Conservation (phyloP, 2,329 filamentous ascomycete genomes). For the Chaetomiaceae sp. region DNA sequence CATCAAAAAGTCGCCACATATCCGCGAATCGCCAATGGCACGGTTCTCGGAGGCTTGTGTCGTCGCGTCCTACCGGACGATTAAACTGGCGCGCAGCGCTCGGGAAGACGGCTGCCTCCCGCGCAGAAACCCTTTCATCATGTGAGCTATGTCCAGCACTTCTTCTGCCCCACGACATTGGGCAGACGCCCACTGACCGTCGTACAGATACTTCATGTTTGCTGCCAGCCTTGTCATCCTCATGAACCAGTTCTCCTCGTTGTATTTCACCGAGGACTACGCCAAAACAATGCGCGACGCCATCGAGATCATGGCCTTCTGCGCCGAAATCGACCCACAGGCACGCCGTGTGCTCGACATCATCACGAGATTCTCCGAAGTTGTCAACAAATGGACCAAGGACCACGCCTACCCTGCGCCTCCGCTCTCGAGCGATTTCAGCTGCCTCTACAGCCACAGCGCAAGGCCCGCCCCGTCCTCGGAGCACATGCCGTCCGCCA, state of each 20-base stretch:
- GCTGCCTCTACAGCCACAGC: conserved; percentile 22
- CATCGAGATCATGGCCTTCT: conserved; percentile 47
- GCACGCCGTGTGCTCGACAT: conserved; percentile 48
- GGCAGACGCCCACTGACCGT: conserved; percentile 1
- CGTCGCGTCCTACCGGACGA: conserved; percentile 45
- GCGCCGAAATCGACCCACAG: conserved; percentile 45
- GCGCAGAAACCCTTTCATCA: conserved; percentile 51
- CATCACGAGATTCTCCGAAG: conserved; percentile 44
- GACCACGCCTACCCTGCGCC: conserved; percentile 21
- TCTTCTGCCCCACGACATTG: neutral
- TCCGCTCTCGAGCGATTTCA: conserved; percentile 21
- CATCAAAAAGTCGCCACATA: conserved; percentile 27
- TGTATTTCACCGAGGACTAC: conserved; percentile 44
- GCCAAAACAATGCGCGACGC: conserved; percentile 38
- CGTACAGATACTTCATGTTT: conserved; percentile 51
- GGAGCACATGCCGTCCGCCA: conserved; percentile 2
- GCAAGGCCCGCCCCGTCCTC: conserved; percentile 12
- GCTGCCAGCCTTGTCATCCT: conserved; percentile 50
- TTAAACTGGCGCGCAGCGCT: conserved; percentile 44
- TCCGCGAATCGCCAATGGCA: conserved; percentile 35
- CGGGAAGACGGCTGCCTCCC: conserved; percentile 43
- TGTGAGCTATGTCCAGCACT: conserved; percentile 40
- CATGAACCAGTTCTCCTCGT: conserved; percentile 51
- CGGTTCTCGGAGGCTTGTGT: conserved; percentile 50
- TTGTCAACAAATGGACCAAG: conserved; percentile 31